phyloP scores from a whole-genome alignment of 2,329 filamentous ascomycete species.

The Colletotrichum tanaceti region DNA sequence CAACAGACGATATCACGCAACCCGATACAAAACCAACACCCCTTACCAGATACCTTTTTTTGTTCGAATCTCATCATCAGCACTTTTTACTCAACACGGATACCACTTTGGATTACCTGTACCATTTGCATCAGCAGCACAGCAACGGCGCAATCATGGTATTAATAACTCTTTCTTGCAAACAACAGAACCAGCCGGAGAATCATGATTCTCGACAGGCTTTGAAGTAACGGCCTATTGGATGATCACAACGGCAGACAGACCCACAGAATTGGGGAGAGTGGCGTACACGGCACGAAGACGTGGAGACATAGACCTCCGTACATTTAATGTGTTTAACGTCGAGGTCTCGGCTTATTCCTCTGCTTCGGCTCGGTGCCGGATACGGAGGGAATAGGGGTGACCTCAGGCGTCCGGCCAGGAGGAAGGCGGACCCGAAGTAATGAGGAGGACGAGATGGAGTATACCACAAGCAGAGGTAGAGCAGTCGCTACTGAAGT shows the following conservation, averaged over 20 bases:
- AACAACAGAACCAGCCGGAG: constrained; percentile 36
- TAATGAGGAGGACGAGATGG: constrained; percentile 34
- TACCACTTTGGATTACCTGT: constrained; percentile 40
- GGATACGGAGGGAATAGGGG: neutral
- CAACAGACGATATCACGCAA: neutral
- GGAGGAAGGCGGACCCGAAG: constrained; percentile 31
- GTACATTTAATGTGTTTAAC: constrained; percentile 41
- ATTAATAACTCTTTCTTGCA: constrained; percentile 19
- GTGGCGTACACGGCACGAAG: constrained; percentile 24
- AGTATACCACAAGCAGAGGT: constrained; percentile 40
- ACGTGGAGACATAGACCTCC: constrained; percentile 35
- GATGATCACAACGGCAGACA: constrained; percentile 31
- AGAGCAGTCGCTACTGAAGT: constrained; percentile 43
- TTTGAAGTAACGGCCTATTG: constrained; percentile 34
- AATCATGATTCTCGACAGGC: constrained; percentile 26
- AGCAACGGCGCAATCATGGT: constrained; percentile 42
- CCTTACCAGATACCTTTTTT: constrained; percentile 11
- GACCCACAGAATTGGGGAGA: constrained; percentile 29
- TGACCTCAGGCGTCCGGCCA: constrained; percentile 15
- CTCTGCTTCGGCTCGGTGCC: neutral
- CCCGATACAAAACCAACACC: neutral
- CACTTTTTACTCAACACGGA: constrained; percentile 37
- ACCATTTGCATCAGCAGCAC: constrained; percentile 43
- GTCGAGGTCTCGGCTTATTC: constrained; percentile 1
- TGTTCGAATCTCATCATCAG: constrained; percentile 35